Evolutionary conservation across 2,329 filamentous ascomycete genomes (phyloP).

Genomic region (Pseudogymnoascus pannorum): DNA sequence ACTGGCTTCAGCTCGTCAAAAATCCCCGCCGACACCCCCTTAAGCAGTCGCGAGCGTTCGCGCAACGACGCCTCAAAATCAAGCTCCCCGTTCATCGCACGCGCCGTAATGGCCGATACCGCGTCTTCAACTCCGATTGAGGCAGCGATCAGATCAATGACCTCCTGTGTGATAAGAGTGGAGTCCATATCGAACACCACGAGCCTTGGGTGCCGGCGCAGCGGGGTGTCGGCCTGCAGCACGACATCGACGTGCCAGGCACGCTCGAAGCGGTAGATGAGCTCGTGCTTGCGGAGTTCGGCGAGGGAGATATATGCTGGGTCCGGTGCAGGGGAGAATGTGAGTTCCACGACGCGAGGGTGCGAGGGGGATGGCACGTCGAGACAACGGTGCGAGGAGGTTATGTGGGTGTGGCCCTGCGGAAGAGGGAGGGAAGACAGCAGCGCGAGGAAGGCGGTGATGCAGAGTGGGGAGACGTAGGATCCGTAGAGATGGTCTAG

Average conservation of each 20-base stretch:
- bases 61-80: constrained; percentile 82
- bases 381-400: constrained; percentile 58
- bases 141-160: constrained; percentile 89
- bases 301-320: constrained; percentile 57
- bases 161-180: constrained; percentile 93
- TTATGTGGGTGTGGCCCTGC: constrained; percentile 41
- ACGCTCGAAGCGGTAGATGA: constrained; percentile 74
- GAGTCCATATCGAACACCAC: constrained; percentile 99
- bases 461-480: constrained; percentile 57
- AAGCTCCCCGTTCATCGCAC: constrained; percentile 92
- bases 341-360: constrained; percentile 59
- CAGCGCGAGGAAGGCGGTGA: constrained; percentile 58
- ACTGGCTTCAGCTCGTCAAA: constrained; percentile 69
- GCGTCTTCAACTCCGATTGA: constrained; percentile 73
- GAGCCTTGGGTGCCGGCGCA: constrained; percentile 72
- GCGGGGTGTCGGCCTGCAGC: constrained; percentile 65
- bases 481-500: constrained; percentile 60
- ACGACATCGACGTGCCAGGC: constrained; percentile 86
- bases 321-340: constrained; percentile 52
- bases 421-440: constrained; percentile 56
- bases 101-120: constrained; percentile 82
- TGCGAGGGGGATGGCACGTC: constrained; percentile 44
- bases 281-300: constrained; percentile 72
- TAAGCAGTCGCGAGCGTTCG: constrained; percentile 72
- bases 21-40: constrained; percentile 69